Evolutionary conservation across 768 basidiomycete species (phyloP), one percentile per base, ranked within the genome.

Genomic region (Dacryopinax spathularia): DNA sequence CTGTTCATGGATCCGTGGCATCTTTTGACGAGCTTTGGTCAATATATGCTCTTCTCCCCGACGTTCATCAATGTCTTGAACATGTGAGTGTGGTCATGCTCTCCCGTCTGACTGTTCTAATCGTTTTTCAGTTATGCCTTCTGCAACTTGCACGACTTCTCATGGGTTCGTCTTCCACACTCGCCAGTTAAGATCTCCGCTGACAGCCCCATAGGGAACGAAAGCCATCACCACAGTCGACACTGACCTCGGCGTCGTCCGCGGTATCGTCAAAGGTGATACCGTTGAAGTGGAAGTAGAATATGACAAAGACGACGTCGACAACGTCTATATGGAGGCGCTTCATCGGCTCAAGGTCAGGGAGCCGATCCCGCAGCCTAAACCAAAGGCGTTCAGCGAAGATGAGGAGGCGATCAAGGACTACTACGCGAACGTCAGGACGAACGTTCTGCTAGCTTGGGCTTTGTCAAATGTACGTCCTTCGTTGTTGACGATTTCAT

Each of bases 1-100:
- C 76, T 97, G 37, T 90, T 91, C 0, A 82, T 94, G 64, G 96
- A 99, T 73, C 94, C 96, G 2, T 94, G 91, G 91, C 95, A 98
- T 75, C 84, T 98, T 77, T 59, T 96, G 66, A 97, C 94, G 9
- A 92, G 89, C 69, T 92, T 93, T 70, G 68, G 86, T 15, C 91
- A 90, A 60, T 99, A 96, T 70, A 74, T 97, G 70, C 76, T 97
- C 20, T 81, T 96, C 62, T 89, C 86, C 1, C 91, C 93, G 29
- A 84, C 83, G 31, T 89, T 88, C 68, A 81, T 89, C 71, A 88
- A 87, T 70, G 78, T 89, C 65, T 74, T 89, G 62, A 86, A 84
- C 72, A 84, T 92, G 86, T 89, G 63, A 70, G 87, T 65, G 1
- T 6, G 4, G 27, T 72, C 34, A 41, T 27, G 34, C 35, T 60